Base-by-base conservation (phyloP, 306 rosid genomes). In the Lathyrus tuberosus region DNA sequence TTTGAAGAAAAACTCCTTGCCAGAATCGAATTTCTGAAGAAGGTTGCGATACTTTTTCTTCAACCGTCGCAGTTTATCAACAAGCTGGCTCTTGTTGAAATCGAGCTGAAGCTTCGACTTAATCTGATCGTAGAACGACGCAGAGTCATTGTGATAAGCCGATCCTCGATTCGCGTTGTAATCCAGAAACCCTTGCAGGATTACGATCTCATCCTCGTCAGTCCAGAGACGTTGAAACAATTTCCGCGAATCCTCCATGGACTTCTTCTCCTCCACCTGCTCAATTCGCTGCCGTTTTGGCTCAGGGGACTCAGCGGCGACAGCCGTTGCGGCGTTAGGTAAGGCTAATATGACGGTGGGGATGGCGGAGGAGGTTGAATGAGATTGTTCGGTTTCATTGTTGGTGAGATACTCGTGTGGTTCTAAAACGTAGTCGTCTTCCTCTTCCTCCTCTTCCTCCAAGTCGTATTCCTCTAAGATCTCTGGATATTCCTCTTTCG, bases 41-140 rank as follows among this genome's bases (percentile, higher is more conserved):
- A 69, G 73, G 30, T 83, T 83, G 0, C 79, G 77, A 81, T 88
- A 86, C 73, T 91, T 91, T 68, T 75, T 88, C 87, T 84, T 91
- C 77, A 91, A n/a, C 70, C 97, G 82, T 7, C 92, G 83, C 18
- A 91, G 78, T 71, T 91, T 91, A 75, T 91, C 90, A 4, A 83
- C 92, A n/a, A 86, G 82, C 81, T 88, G 89, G 72, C 70, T 80
- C 76, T 83, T 86, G 85, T 70, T 81, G 79, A 82, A 91, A 48
- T 84, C 84, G 5, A 74, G 79, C 70, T 88, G 87, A 31, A 91
- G 79, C 80, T 85, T 85, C 2, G 84, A 84, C 58, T 77, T 81
- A 44, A 84, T 84, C 40, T 77, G 84, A 17, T 81, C 80, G 37
- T 86, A 81, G 69, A 81, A 88, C 65, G 84, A 15, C 8, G 84